Evolutionary conservation across 75 land plant species (phyloP).

Genomic region (Larix kaempferi): DNA sequence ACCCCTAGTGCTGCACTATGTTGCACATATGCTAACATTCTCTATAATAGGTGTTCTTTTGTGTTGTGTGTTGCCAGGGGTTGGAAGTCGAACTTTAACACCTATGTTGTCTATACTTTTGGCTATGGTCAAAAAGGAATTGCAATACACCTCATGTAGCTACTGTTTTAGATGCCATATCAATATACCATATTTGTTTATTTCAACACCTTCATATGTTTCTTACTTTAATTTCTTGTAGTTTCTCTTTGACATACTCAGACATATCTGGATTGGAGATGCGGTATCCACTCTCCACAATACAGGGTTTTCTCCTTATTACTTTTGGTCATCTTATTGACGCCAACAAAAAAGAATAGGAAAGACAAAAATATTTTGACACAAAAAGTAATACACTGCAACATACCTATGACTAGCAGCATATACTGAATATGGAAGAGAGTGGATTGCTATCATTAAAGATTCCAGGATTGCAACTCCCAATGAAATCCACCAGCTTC

Average conservation of each 20-base stretch:
- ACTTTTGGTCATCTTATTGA: background rate
- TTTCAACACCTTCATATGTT: background rate
- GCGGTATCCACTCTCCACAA: background rate
- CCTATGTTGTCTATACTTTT: background rate
- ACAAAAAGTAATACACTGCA: background rate
- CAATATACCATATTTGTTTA: background rate
- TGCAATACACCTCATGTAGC: background rate
- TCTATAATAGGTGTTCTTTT: no score
- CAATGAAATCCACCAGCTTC: conserved; percentile 91
- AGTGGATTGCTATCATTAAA: conserved; percentile 53
- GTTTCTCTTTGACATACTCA: background rate
- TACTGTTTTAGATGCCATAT: background rate
- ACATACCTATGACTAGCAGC: conserved; percentile 71
- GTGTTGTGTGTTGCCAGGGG: no score
- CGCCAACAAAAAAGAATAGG: background rate
- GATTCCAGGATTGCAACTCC: conserved; percentile 81
- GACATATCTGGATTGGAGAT: background rate
- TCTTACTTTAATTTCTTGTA: background rate
- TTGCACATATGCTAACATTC: no score
- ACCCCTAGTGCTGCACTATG: no score
- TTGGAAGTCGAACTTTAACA: no score
- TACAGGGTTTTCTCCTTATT: background rate
- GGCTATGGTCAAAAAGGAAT: background rate
- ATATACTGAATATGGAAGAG: conserved; percentile 81
- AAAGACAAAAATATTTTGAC: background rate